Base-by-base conservation (phyloP, 805 yeast genomes). In the Yueomyces sp. region DNA sequence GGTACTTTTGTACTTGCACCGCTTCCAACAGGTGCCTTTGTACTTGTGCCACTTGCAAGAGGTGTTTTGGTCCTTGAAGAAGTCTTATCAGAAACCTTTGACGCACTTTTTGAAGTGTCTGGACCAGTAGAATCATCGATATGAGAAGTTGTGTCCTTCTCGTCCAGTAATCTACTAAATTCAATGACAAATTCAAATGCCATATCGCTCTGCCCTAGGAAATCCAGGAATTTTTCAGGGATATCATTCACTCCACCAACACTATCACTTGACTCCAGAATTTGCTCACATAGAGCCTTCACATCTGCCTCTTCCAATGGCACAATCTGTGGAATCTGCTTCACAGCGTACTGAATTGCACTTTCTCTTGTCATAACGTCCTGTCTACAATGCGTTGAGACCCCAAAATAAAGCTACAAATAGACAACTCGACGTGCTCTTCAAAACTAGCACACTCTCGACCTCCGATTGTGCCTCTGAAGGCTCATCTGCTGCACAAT, bases 151-250 rank as follows among this genome's bases (percentile, higher is more conserved):
- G 11, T 27, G 4, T 29, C 27, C 6, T 37, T 28, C 3, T 41
- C 32, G 12, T 41, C 40, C 28, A 53, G 38, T 7, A 59, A 36
- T 32, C 53, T 56, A 41, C 56, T 59, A 41, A 62, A 62, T 32
- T 47, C 47, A 33, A 57, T 51, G 26, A 59, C 54, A 43, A 62
- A 62, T 33, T 54, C 58, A 43, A 62, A 57, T 0, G 63, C 48
- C 12, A 49, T 27, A 37, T 60, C 64, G 11, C 53, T 59, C 4
- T 57, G 59, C 2, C 66, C 66, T 36, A 62, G 43, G 11, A 62
- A 51, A 37, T 57, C 59, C 6, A 61, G 39, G 39, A 62, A 60
- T 2, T 48, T 53, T 33, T 55, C 52, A 2, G 63, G 62, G 30
- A 61, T 50, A 7, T 48, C 38, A 11, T 34, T 19, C 37, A 9